These are phyloP conservation scores for Metrosideros polymorpha DNA, from an alignment of 441 rosid genomes.

Conservation along the genomic window DNA sequence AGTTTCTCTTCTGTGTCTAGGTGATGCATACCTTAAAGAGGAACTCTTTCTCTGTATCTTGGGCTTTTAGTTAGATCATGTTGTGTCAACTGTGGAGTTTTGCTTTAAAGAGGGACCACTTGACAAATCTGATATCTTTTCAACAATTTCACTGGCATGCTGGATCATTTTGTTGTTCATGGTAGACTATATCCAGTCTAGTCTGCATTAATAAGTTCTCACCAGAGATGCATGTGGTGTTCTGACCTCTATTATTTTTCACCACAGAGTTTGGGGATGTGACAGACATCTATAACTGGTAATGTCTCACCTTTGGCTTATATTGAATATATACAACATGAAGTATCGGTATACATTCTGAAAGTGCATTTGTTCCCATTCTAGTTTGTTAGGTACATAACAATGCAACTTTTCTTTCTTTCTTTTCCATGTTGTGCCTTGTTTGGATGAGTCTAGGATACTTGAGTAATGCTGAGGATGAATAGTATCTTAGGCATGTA, in stretches of 20 bases:
- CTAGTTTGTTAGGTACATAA: background rate
- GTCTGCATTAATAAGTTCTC: background rate
- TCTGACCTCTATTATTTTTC: background rate
- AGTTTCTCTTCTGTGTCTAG: background rate
- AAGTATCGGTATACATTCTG: background rate
- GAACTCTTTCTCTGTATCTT: background rate
- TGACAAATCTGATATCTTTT: background rate
- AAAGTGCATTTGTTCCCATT: background rate
- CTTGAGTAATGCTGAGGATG: background rate
- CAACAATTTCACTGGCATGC: background rate
- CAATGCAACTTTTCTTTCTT: background rate
- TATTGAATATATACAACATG: background rate
- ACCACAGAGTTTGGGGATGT: constrained; percentile 90
- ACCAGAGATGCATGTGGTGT: background rate
- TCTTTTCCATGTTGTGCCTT: background rate
- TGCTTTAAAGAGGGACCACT: background rate
- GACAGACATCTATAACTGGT: constrained; percentile 97
- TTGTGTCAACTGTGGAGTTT: background rate
- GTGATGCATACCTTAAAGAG: background rate
- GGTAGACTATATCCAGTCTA: background rate
- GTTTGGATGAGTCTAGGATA: background rate
- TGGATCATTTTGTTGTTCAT: background rate
- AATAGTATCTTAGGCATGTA: background rate
- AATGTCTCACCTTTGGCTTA: constrained; percentile 13
- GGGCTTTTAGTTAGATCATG: background rate